Percentiles rank a stretch among this genome's conserved stretches.
These are phyloP conservation scores for Kokia cookei DNA, from an alignment of 441 rosid genomes.

Conservation along the genomic window DNA sequence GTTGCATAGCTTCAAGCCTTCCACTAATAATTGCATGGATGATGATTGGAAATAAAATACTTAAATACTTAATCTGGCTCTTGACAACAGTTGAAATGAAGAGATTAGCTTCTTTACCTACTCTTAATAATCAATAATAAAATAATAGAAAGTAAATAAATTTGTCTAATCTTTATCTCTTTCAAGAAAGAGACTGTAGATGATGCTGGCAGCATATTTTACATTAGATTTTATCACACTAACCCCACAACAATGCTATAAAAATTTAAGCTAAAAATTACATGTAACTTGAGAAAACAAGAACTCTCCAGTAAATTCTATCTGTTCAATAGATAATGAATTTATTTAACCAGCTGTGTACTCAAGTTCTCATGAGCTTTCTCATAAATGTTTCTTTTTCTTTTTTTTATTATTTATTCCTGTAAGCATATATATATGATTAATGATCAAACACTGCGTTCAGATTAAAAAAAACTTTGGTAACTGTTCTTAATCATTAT, in stretches of 20 bases:
- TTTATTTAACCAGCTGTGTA: too few species aligned
- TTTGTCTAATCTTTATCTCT: background rate
- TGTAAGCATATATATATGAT: background rate
- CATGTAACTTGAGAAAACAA: too few species aligned
- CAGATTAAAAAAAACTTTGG: background rate
- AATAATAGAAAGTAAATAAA: background rate
- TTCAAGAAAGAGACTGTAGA: background rate
- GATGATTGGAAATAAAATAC: background rate
- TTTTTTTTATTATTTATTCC: too few species aligned
- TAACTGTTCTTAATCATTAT: background rate
- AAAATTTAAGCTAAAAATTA: too few species aligned
- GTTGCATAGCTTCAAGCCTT: background rate
- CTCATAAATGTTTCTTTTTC: too few species aligned
- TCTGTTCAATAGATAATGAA: too few species aligned
- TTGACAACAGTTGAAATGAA: background rate
- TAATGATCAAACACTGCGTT: background rate
- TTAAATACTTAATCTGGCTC: background rate
- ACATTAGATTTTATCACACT: background rate
- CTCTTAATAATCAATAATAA: background rate
- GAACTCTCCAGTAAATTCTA: too few species aligned
- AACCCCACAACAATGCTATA: too few species aligned
- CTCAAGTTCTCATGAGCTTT: too few species aligned
- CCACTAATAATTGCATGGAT: background rate
- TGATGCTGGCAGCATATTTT: conserved; percentile 1
- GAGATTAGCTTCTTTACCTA: conserved; percentile 2